Conservation (phyloP, 345 rosid genomes). For the Litchi chinensis region DNA sequence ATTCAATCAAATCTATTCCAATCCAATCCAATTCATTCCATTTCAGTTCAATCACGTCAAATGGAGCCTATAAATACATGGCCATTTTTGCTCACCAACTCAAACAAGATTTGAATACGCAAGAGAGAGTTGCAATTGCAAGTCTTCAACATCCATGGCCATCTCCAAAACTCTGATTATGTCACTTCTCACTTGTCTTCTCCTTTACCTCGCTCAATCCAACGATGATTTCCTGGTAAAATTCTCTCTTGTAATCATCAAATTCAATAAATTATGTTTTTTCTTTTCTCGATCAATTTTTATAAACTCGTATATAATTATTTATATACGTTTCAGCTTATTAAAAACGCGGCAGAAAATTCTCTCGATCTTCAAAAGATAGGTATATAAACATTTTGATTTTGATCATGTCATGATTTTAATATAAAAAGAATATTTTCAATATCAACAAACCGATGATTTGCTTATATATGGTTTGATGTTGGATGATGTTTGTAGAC, state of each 20-base stretch:
- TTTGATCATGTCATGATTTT: no score
- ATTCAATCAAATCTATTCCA: no score
- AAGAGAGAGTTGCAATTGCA: neutral
- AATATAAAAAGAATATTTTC: no score
- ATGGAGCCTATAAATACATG: neutral
- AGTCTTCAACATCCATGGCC: conserved; percentile 4
- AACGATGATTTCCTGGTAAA: neutral
- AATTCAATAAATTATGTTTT: neutral
- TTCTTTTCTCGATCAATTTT: neutral
- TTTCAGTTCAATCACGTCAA: no score
- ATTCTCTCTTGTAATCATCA: neutral
- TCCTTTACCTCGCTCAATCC: neutral
- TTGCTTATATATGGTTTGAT: no score
- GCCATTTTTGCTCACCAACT: neutral
- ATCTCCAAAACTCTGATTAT: neutral
- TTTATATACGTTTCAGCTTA: neutral
- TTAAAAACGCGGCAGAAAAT: neutral
- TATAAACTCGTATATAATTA: no score
- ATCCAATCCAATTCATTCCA: no score
- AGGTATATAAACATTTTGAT: neutral
- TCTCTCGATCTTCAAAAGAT: neutral
- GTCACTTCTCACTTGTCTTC: conserved; percentile 14
- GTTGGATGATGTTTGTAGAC: conserved; percentile 5
- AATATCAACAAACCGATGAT: no score
- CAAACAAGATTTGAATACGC: neutral